These are phyloP conservation scores for Metschnikowia gelsemii DNA, from an alignment of 805 yeast genomes.

Conservation along the genomic window DNA sequence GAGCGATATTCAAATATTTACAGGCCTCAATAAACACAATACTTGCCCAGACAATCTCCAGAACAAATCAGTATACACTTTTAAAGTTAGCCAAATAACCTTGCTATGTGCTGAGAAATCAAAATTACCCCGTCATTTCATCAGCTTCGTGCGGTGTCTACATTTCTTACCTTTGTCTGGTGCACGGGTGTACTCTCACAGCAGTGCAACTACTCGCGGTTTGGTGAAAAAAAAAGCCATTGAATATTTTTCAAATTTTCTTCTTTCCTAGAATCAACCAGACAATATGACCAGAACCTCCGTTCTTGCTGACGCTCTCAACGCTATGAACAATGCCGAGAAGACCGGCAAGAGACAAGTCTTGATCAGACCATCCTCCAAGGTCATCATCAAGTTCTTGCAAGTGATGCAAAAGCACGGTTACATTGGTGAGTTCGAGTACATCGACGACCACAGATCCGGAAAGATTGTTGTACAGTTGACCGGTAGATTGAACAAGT, in stretches of 20 bases:
- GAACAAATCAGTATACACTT: too few relatives aligned
- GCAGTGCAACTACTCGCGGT: conserved; percentile 2
- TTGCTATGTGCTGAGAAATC: too few relatives aligned
- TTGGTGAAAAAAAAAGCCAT: conserved; percentile 13
- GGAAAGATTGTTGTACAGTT: conserved; percentile 39
- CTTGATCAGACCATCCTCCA: conserved; percentile 38
- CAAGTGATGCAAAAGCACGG: conserved; percentile 37
- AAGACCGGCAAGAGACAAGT: conserved; percentile 39
- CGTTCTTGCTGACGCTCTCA: conserved; percentile 38
- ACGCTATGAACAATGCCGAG: conserved; percentile 39
- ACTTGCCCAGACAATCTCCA: too few relatives aligned
- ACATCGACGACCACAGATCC: conserved; percentile 38
- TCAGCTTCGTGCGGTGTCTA: conserved; percentile 8
- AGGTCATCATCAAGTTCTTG: conserved; percentile 34
- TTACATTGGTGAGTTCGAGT: conserved; percentile 38
- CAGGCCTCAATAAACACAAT: too few relatives aligned
- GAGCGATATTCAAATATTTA: too few relatives aligned
- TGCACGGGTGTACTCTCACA: conserved; percentile 12
- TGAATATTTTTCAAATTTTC: neutral
- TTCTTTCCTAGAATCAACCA: neutral
- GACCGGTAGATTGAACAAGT: conserved; percentile 58
- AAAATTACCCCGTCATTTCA: too few relatives aligned
- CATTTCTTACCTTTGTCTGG: conserved; percentile 1
- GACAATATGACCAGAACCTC: conserved; percentile 32
- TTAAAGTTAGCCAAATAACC: too few relatives aligned